A percentile compares a stretch with the other conserved stretches of the same genome.
phyloP scores from a whole-genome alignment of 2,329 filamentous ascomycete genomes.

The Exophiala sp. region DNA sequence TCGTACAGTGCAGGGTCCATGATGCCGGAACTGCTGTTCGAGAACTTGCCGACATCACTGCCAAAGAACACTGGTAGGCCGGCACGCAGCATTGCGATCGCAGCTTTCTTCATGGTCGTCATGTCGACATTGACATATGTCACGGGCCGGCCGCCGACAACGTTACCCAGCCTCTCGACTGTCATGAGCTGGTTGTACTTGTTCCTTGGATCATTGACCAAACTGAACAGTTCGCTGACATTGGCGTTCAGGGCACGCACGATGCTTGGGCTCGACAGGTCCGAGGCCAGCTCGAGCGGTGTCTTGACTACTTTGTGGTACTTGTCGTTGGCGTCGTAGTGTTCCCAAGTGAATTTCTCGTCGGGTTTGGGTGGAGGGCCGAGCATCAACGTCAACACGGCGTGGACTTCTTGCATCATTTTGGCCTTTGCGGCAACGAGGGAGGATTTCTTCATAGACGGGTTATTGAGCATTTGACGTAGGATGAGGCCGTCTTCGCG shows the following conservation, averaged over 20 bases:
- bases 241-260: conserved; percentile 58
- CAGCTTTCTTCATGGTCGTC: conserved; percentile 66
- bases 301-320: conserved; percentile 62
- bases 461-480: conserved; percentile 52
- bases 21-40: conserved; percentile 63
- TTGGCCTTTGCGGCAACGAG: conserved; percentile 59
- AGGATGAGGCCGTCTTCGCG: conserved; percentile 78
- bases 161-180: conserved; percentile 75
- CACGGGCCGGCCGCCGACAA: conserved; percentile 70
- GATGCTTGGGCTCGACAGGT: conserved; percentile 59
- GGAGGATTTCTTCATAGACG: conserved; percentile 39
- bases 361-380: conserved; percentile 71
- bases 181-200: conserved; percentile 68
- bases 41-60: conserved; percentile 81
- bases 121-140: conserved; percentile 83
- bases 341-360: conserved; percentile 75
- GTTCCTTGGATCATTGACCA: conserved; percentile 83
- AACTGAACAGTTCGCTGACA: conserved; percentile 69
- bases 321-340: conserved; percentile 65
- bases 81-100: conserved; percentile 72
- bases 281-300: conserved; percentile 67
- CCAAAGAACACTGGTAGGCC: conserved; percentile 86
- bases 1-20: conserved; percentile 77
- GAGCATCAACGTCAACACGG: conserved; percentile 76
- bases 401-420: conserved; percentile 77